Evolutionary conservation across 305 asterid species (phyloP).

Genomic region (Caryopteris hybrid): DNA sequence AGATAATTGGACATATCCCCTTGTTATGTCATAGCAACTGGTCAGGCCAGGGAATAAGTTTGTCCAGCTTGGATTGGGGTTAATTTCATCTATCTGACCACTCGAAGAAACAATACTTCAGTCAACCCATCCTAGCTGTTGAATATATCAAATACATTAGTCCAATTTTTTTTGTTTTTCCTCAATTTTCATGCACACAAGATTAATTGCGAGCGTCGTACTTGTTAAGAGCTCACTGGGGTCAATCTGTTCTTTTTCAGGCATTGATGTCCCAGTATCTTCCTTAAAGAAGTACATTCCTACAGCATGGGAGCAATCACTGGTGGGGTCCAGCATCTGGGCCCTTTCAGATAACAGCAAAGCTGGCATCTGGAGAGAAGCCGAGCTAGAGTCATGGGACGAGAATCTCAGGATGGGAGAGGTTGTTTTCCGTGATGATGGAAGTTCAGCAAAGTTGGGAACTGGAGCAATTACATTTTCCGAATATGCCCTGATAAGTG

Average conservation of each 20-base stretch:
- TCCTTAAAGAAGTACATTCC: conserved; percentile 66
- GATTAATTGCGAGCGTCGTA: conserved; percentile 8
- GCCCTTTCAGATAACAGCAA: conserved; percentile 51
- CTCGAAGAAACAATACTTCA: conserved; percentile 4
- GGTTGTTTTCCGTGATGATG: conserved; percentile 70
- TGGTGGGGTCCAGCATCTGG: conserved; percentile 81
- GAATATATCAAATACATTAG: neutral
- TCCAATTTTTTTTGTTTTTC: neutral
- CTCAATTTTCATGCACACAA: too few species aligned
- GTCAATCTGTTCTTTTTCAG: conserved; percentile 31
- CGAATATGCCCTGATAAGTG: conserved; percentile 50
- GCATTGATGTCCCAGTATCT: conserved; percentile 61
- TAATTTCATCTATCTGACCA: neutral
- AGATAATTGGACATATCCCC: conserved; percentile 6
- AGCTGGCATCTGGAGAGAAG: conserved; percentile 78
- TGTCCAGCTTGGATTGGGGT: neutral
- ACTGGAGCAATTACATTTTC: conserved; percentile 56
- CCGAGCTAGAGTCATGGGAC: conserved; percentile 88
- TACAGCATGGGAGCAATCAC: conserved; percentile 65
- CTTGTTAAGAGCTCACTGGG: neutral
- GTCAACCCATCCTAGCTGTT: neutral
- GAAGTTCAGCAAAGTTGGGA: conserved; percentile 66
- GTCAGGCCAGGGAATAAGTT: neutral
- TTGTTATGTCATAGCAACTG: neutral
- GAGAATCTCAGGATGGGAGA: conserved; percentile 51